Percentiles rank a stretch among this genome's conserved stretches.
Conservation (phyloP, 2,329 filamentous ascomycete genomes). For the Hansfordia pulvinata region DNA sequence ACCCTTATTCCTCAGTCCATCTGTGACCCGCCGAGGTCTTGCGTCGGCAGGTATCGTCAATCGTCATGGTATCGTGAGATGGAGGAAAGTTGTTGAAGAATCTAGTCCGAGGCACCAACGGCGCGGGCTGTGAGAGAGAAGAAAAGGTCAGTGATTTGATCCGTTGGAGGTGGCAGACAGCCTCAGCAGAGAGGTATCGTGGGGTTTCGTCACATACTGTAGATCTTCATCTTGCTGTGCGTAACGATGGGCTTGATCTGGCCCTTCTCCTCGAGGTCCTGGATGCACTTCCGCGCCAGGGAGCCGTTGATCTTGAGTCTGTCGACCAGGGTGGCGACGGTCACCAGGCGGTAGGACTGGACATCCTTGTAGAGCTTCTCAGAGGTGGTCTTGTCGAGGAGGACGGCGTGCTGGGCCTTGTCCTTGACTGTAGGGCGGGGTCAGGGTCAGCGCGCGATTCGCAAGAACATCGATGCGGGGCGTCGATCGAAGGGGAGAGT, state of each 20-base stretch:
- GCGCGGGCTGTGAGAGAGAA: conserved; percentile 36
- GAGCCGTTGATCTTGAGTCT: conserved; percentile 99
- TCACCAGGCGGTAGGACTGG: conserved; percentile 99
- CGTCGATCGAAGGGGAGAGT: no score
- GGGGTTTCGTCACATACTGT: conserved; percentile 46
- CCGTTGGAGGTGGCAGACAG: no score
- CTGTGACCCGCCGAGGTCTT: not conserved
- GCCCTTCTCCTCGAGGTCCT: conserved; percentile 94
- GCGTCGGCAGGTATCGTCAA: not conserved
- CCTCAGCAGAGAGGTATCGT: conserved; percentile 1
- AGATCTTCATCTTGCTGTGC: conserved; percentile 97
- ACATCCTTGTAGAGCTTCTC: conserved; percentile 99
- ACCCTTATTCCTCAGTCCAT: not conserved
- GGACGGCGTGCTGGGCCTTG: conserved; percentile 99
- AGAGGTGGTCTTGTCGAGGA: conserved; percentile 93
- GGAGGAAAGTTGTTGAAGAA: no score
- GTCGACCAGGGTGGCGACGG: conserved; percentile 96
- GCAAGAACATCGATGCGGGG: no score
- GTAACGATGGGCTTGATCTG: conserved; percentile 95
- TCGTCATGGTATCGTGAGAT: conserved; percentile 1
- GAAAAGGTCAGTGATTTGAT: conserved; percentile 7
- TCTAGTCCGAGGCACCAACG: conserved; percentile 33
- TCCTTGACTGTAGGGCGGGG: conserved; percentile 66
- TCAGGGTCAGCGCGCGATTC: no score
- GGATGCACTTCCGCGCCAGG: conserved; percentile 77